Base-by-base conservation (phyloP, 2,329 filamentous ascomycete genomes). In the Curvularia verruculosa region DNA sequence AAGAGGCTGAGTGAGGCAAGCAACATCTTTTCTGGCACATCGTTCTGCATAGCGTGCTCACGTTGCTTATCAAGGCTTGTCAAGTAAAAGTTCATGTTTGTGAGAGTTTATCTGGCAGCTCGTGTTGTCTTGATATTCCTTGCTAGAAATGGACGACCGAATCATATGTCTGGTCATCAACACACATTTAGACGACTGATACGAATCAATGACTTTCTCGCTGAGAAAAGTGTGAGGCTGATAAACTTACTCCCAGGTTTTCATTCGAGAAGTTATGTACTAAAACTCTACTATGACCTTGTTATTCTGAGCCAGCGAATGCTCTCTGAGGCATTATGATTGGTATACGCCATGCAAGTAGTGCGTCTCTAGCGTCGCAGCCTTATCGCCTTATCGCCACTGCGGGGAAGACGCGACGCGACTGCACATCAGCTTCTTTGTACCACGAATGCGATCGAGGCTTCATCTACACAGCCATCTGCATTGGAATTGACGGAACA, bases 321-420 rank as follows among this genome's bases (percentile, higher is more conserved):
- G 8, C 28, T 29, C 6, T 28, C 7, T 29, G 9, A 10, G 9
- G 8, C 1, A 29, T 9, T 10, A 34, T 34, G 31, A n/a, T n/a
- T n/a, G n/a, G n/a, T n/a, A n/a, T n/a, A n/a, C n/a, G n/a, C n/a
- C n/a, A n/a, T n/a, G n/a, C n/a, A n/a, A 31, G 15, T 7, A 15
- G 49, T 44, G 29, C 46, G 45, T 29, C 28, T 29, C 39, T 56
- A 58, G 61, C 50, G 55, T 46, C 29, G 24, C 21, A 56, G 59
- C 52, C 65, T 65, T 61, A 63, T 63, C 58, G 62, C 51, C 62
- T 68, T 64, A 65, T 63, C 65, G 57, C 37, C 29, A 31, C 52
- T 50, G 57, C 49, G 40, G 34, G 34, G 52, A 49, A 47, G 31
- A 21, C 43, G 31, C 50, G 54, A 57, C 54, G 54, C 54, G 50